These are phyloP conservation scores for Magnaporthiopsis poae DNA, from an alignment of 2,329 filamentous ascomycete genomes.

Conservation along the genomic window DNA sequence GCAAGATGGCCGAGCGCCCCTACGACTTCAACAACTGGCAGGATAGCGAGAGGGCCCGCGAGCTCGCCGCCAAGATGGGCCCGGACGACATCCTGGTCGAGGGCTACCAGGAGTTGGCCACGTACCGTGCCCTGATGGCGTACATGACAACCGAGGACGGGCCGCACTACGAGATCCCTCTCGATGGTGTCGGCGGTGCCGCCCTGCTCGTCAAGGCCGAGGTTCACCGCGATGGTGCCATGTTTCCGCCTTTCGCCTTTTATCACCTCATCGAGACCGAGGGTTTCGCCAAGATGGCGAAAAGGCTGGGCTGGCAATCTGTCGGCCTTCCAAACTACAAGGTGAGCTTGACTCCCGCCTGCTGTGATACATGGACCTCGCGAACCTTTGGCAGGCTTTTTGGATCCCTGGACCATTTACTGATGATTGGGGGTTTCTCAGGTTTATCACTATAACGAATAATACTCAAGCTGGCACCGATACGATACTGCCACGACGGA, in stretches of 20 bases:
- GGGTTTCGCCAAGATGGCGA: conserved; percentile 95
- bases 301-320: conserved; percentile 72
- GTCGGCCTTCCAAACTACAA: conserved; percentile 94
- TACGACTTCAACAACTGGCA: conserved; percentile 99
- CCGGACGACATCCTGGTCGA: conserved; percentile 88
- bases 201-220: conserved; percentile 90
- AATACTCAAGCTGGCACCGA: conserved; percentile 19
- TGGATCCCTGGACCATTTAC: not conserved
- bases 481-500: not conserved
- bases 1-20: conserved; percentile 63
- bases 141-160: conserved; percentile 56
- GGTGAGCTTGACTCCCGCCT: conserved; percentile 40
- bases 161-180: conserved; percentile 52
- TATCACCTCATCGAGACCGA: conserved; percentile 97
- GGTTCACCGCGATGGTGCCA: conserved; percentile 91
- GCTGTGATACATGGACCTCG: not conserved
- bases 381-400: not conserved
- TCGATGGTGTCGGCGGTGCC: conserved; percentile 91
- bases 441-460: conserved; percentile 89
- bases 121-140: conserved; percentile 85
- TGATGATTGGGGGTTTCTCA: conserved; percentile 25
- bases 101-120: conserved; percentile 86
- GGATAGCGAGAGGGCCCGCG: conserved; percentile 70
- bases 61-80: conserved; percentile 69
- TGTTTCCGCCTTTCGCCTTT: conserved; percentile 95